These are phyloP conservation scores for Sarocladium brachiariae DNA, from an alignment of 2,329 filamentous ascomycete species.

Conservation along the genomic window DNA sequence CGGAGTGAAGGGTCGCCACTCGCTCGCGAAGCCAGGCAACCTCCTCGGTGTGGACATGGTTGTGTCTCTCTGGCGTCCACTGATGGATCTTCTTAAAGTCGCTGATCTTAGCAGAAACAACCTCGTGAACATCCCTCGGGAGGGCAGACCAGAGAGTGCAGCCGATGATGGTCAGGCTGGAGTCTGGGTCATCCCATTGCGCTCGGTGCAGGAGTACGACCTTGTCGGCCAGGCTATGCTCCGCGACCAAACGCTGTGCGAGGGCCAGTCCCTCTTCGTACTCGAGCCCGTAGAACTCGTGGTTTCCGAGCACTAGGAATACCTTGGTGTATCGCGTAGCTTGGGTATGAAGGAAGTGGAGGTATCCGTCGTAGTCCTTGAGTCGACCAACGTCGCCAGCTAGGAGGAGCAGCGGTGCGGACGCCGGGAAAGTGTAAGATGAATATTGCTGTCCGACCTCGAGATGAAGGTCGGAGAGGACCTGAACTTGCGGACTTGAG, in stretches of 20 bases:
- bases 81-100: conserved; percentile 47
- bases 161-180: conserved; percentile 44
- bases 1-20: conserved; percentile 18
- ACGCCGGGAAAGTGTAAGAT: conserved; percentile 31
- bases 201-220: conserved; percentile 38
- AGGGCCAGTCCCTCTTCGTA: conserved; percentile 29
- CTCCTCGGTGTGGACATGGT: conserved; percentile 39
- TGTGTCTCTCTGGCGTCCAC: conserved; percentile 46
- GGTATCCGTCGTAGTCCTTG: conserved; percentile 37
- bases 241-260: conserved; percentile 30
- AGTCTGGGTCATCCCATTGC: conserved; percentile 31
- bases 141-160: conserved; percentile 52
- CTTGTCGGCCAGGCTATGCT: conserved; percentile 29
- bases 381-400: conserved; percentile 45
- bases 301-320: conserved; percentile 45
- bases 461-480: conserved; percentile 45
- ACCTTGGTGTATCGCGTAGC: conserved; percentile 35
- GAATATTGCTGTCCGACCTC: conserved; percentile 37
- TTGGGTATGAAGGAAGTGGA: conserved; percentile 35
- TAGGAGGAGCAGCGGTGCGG: conserved; percentile 37
- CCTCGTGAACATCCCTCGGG: conserved; percentile 26
- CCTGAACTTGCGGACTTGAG: conserved; percentile 19
- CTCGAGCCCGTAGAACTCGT: conserved; percentile 44
- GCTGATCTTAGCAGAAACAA: conserved; percentile 37
- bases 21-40: conserved; percentile 40